These are phyloP conservation scores for Peterozyma toletana DNA, from an alignment of 805 yeast genomes.

Conservation along the genomic window DNA sequence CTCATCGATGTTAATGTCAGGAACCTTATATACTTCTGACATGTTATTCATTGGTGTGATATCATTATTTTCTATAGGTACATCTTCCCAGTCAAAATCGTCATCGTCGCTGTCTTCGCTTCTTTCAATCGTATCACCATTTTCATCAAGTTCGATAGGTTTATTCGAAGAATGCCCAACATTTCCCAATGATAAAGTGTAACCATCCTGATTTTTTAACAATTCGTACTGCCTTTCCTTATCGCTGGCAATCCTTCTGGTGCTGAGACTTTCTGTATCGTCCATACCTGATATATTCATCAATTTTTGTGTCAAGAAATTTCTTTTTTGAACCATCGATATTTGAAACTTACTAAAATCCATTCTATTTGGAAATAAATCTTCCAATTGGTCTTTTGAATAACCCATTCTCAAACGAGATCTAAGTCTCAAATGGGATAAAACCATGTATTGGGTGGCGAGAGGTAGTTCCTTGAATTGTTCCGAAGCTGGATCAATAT, in stretches of 20 bases:
- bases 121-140: conserved; percentile 9
- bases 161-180: conserved; percentile 30
- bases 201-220: conserved; percentile 73
- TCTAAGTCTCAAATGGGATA: conserved; percentile 74
- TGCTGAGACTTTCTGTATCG: conserved; percentile 30
- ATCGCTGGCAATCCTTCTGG: conserved; percentile 76
- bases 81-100: conserved; percentile 69
- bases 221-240: conserved; percentile 69
- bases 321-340: conserved; percentile 85
- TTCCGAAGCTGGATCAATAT: conserved; percentile 76
- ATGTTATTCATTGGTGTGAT: not conserved
- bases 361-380: conserved; percentile 74
- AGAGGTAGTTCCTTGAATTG: conserved; percentile 75
- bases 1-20: not conserved
- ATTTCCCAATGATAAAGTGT: conserved; percentile 61
- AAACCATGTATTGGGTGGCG: conserved; percentile 79
- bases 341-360: conserved; percentile 93
- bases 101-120: conserved; percentile 20
- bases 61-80: conserved; percentile 34
- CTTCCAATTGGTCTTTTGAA: conserved; percentile 78
- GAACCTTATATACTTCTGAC: conserved; percentile 2
- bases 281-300: conserved; percentile 83
- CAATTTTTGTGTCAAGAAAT: conserved; percentile 79
- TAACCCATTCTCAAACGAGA: conserved; percentile 95
- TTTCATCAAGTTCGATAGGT: conserved; percentile 42